Conservation (phyloP, 306 rosid genomes). For the Sicyos baderoa region DNA sequence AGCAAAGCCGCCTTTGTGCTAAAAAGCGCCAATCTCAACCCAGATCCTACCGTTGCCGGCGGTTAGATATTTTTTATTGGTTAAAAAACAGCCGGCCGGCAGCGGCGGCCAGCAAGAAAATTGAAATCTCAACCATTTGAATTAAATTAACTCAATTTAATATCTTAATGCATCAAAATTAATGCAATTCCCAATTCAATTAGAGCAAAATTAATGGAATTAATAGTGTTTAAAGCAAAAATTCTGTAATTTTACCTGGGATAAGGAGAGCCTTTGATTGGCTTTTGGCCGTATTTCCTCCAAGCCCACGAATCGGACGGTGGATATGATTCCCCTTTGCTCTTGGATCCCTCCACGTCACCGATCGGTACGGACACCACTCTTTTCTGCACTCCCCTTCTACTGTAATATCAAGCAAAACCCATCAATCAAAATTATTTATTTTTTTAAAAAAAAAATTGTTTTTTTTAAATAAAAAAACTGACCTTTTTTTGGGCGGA, state of each 20-base stretch:
- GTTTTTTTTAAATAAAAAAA: too few relatives aligned
- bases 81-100: not conserved
- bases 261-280: constrained; percentile 90
- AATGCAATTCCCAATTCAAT: not conserved
- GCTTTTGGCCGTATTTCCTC: constrained; percentile 97
- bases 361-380: constrained; percentile 75
- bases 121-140: not conserved
- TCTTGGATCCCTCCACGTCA: constrained; percentile 87
- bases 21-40: constrained; percentile 15
- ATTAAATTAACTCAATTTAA: not conserved
- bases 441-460: too few relatives aligned
- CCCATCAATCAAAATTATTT: not conserved
- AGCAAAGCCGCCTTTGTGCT: constrained; percentile 15
- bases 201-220: not conserved
- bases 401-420: constrained; percentile 22
- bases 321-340: constrained; percentile 66
- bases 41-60: constrained; percentile 12
- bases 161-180: not conserved
- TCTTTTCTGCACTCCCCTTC: constrained; percentile 64
- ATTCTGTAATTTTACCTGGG: constrained; percentile 48
- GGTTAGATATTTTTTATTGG: constrained; percentile 5
- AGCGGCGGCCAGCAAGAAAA: not conserved
- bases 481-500: constrained; percentile 61
- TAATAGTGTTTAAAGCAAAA: too few relatives aligned
- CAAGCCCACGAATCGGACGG: constrained; percentile 97